Percentiles rank a stretch among this genome's conserved stretches.
phyloP scores from a whole-genome alignment of 1,284 basidiomycete species.

The Rhizoctonia solani region DNA sequence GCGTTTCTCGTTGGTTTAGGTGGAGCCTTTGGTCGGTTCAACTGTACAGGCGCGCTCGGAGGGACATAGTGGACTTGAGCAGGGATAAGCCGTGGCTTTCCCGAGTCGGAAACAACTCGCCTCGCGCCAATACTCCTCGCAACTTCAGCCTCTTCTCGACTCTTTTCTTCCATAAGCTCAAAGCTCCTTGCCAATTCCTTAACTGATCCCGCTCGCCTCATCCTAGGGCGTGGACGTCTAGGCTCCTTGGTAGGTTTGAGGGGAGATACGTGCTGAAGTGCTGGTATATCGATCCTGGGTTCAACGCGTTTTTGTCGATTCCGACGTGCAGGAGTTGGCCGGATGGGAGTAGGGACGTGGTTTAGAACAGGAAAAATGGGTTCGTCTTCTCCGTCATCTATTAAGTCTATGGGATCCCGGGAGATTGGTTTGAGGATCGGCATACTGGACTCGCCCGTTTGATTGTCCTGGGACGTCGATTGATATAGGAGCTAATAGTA shows the following conservation, averaged over 20 bases:
- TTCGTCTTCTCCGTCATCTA: slow-evolving; percentile 4
- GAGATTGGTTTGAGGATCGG: slow-evolving; percentile 17
- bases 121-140: slow-evolving; percentile 9
- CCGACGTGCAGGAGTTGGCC: slow-evolving; percentile 10
- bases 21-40: not conserved
- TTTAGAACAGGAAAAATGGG: slow-evolving; percentile 5
- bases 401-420: slow-evolving; percentile 10
- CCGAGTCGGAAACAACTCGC: slow-evolving; percentile 5
- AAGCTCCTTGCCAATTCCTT: slow-evolving; percentile 13
- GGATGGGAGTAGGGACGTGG: slow-evolving; percentile 13
- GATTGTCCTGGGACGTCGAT: not conserved
- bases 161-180: slow-evolving; percentile 15
- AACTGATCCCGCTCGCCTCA: not conserved
- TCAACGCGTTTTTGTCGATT: slow-evolving; percentile 24
- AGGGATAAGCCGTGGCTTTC: no score
- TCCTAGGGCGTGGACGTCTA: not conserved
- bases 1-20: not conserved
- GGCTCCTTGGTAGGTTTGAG: not conserved
- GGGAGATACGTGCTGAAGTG: slow-evolving; percentile 19
- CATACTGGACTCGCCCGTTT: not conserved
- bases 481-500: slow-evolving; percentile 13
- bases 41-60: no score
- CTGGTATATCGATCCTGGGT: not conserved
- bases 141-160: slow-evolving; percentile 6
- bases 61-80: no score